Base-by-base conservation (phyloP, 179 eudicot genomes). In the Spinacia oleracea region DNA sequence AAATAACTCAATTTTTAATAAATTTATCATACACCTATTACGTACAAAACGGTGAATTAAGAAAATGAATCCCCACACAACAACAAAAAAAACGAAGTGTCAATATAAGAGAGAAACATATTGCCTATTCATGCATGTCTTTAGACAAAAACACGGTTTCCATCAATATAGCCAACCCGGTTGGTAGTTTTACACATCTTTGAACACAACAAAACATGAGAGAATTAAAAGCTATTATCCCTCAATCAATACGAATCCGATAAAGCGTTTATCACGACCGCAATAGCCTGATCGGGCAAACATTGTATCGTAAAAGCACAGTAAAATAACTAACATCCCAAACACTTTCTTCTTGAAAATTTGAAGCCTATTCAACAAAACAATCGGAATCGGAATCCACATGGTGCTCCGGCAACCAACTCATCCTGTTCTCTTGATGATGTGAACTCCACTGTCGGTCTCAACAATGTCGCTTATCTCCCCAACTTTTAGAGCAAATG, bases 401-500 rank as follows among this genome's bases (percentile, higher is more conserved):
- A 27, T 45, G 29, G 10, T 6, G 40, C 43, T 35, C 48, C 12
- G 35, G 79, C 29, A 48, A 48, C 59, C 29, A 48, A 48, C 59
- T 91, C 82, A 94, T 46, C 84, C 98, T 3, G 96, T 92, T 87
- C 98, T 90, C 89, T 67, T 82, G 78, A 92, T 92, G 79, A 94
- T 91, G 80, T 94, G 98, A 38, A 83, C 94, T 16, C 98, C 98
- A 60, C 98, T 94, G 70, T 94, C 97, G 27, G 98, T 94, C 71
- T 92, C 98, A 51, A 94, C 97, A 20, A 94, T 89, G 80, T 89
- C 97, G 46, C 98, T 93, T 34, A 91, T 91, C 82, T 94, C 98
- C 0, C 96, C 98, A 27, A 93, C 89, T 58, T 90, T 85, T 51
- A 94, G 89, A 21, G 89, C 89, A 85, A 79, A 94, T 34, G 98